phyloP scores from a whole-genome alignment of 192 early-diverging fungal species.

The Mortierella claussenii region DNA sequence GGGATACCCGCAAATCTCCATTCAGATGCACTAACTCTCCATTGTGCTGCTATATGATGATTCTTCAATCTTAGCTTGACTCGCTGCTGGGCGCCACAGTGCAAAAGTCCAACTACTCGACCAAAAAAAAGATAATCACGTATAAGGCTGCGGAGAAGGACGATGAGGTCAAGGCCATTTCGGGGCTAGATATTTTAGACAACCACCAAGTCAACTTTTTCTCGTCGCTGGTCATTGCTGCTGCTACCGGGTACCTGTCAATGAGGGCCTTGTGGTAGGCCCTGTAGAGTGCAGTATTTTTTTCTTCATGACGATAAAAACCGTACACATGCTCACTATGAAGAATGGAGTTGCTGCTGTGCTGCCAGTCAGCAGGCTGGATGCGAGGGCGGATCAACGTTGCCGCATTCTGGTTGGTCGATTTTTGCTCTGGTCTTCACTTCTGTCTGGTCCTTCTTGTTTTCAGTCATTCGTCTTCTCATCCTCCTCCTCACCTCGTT shows the following conservation, averaged over 20 bases:
- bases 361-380: too few relatives aligned
- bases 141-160: constrained; percentile 54
- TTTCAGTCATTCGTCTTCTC: not conserved
- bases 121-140: constrained; percentile 66
- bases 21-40: too few relatives aligned
- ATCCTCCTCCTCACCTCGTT: not conserved
- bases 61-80: constrained; percentile 65
- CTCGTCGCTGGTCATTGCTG: constrained; percentile 67
- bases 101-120: constrained; percentile 77
- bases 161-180: constrained; percentile 64
- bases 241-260: constrained; percentile 56
- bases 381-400: not conserved
- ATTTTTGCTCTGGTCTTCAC: too few relatives aligned
- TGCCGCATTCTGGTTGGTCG: constrained; percentile 7
- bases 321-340: too few relatives aligned
- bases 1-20: too few relatives aligned
- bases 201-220: constrained; percentile 87
- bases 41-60: too few relatives aligned
- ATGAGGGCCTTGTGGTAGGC: constrained; percentile 28
- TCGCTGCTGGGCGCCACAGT: constrained; percentile 89
- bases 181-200: constrained; percentile 77
- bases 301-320: too few relatives aligned
- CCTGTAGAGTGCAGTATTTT: too few relatives aligned
- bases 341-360: too few relatives aligned
- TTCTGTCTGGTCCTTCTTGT: not conserved